These are phyloP conservation scores for Suillus subalutaceus DNA, from an alignment of 768 basidiomycete genomes.

Conservation along the genomic window DNA sequence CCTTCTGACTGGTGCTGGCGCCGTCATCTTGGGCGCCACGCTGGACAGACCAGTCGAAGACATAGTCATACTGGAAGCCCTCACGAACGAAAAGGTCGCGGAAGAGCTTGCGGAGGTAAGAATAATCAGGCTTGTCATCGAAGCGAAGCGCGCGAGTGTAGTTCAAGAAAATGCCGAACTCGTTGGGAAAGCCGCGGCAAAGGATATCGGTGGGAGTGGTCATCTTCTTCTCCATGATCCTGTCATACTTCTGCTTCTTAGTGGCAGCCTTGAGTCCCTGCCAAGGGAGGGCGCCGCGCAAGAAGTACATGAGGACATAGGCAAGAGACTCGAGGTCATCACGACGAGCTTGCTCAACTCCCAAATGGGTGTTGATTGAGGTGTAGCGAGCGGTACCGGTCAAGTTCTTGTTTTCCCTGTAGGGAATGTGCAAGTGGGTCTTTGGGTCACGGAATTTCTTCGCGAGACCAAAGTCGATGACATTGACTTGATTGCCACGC, in stretches of 20 bases:
- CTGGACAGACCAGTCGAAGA: constrained; percentile 98
- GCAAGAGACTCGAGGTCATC: constrained; percentile 98
- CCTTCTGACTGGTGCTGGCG: constrained; percentile 63
- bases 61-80: constrained; percentile 99
- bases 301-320: constrained; percentile 99
- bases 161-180: constrained; percentile 99
- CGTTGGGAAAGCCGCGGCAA: constrained; percentile 99
- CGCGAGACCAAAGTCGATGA: constrained; percentile 96
- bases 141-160: constrained; percentile 99
- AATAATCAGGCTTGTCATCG: constrained; percentile 99
- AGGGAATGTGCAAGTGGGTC: constrained; percentile 99
- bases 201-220: constrained; percentile 95
- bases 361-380: constrained; percentile 98
- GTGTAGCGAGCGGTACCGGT: constrained; percentile 99
- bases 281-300: constrained; percentile 97
- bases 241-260: constrained; percentile 99
- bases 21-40: constrained; percentile 71
- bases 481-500: constrained; percentile 99
- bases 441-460: constrained; percentile 99
- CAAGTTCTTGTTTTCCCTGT: constrained; percentile 99
- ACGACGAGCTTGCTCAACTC: constrained; percentile 96
- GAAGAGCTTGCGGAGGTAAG: constrained; percentile 99
- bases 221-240: constrained; percentile 99
- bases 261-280: constrained; percentile 99
- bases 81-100: constrained; percentile 96